Evolutionary conservation across 768 basidiomycete species (phyloP).

Genomic region (Thelephora ganbajun): DNA sequence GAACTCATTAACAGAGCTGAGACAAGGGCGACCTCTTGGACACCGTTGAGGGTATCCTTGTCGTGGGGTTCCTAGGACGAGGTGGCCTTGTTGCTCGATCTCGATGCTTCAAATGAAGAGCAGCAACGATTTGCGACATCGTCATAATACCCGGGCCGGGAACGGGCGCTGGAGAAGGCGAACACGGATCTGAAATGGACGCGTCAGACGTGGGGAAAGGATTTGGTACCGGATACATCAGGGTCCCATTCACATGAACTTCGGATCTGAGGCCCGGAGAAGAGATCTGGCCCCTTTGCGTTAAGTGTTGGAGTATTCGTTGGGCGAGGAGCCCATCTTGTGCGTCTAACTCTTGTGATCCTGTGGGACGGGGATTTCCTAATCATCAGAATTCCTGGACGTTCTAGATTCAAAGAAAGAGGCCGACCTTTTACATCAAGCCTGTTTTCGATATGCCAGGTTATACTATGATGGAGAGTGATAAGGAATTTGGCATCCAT

Average conservation of each 20-base stretch:
- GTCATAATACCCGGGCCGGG: conserved; percentile 6
- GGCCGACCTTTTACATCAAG: conserved; percentile 3
- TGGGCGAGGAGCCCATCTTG: conserved; percentile 21
- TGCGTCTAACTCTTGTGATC: neutral
- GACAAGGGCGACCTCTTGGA: no score
- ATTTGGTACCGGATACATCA: neutral
- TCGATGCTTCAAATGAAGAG: conserved; percentile 14
- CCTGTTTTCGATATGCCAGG: conserved; percentile 10
- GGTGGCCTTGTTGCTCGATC: conserved; percentile 11
- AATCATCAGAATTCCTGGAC: neutral
- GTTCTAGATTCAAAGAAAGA: neutral
- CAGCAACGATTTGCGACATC: conserved; percentile 14
- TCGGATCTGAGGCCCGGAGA: conserved; percentile 2
- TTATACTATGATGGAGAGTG: conserved; percentile 22
- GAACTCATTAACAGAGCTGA: no score
- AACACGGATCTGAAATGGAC: neutral
- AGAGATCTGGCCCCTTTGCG: conserved; percentile 18
- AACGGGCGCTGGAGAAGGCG: neutral
- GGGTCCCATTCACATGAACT: neutral
- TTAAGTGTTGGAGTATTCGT: conserved; percentile 18
- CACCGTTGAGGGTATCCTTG: no score
- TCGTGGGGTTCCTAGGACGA: conserved; percentile 1
- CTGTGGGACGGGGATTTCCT: neutral
- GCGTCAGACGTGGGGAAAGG: neutral
- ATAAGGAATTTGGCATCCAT: conserved; percentile 24